Evolutionary conservation across 2,329 filamentous ascomycete species (phyloP).

Genomic region (Colletotrichum incanum): DNA sequence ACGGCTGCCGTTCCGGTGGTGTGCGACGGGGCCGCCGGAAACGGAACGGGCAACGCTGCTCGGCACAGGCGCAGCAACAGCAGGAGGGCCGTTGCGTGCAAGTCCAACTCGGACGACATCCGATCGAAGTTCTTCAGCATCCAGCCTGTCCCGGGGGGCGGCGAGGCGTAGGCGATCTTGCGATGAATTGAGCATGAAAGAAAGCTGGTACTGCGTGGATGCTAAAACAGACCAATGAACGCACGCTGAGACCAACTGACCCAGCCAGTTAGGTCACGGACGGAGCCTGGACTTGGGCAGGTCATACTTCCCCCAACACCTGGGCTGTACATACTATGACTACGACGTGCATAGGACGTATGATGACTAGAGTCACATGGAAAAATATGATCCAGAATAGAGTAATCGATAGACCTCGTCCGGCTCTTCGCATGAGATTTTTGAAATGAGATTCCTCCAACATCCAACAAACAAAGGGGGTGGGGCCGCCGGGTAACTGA

Average conservation of each 20-base stretch:
- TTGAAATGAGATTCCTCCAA: constrained; percentile 5
- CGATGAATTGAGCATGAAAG: constrained; percentile 20
- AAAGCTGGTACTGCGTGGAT: neutral
- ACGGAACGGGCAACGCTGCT: constrained; percentile 20
- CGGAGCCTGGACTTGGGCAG: neutral
- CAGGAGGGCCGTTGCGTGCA: constrained; percentile 33
- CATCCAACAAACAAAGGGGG: neutral
- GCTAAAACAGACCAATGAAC: constrained; percentile 27
- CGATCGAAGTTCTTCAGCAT: constrained; percentile 51
- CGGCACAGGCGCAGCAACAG: constrained; percentile 5
- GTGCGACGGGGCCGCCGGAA: constrained; percentile 27
- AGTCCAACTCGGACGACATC: constrained; percentile 51
- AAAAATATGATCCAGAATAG: constrained; percentile 4
- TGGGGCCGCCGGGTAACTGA: constrained; percentile 17
- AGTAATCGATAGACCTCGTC: constrained; percentile 8
- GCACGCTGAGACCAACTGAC: constrained; percentile 11
- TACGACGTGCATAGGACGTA: neutral
- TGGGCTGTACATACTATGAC: constrained; percentile 2
- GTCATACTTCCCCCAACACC: neutral
- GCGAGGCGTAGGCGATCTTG: constrained; percentile 5
- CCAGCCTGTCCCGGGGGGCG: constrained; percentile 44
- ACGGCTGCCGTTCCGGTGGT: constrained; percentile 42
- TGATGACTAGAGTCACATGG: neutral
- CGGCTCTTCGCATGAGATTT: constrained; percentile 14
- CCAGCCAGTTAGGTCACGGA: neutral